Evolutionary conservation across 2,329 filamentous ascomycete genomes (phyloP).

Genomic region (Monosporascus sp.): DNA sequence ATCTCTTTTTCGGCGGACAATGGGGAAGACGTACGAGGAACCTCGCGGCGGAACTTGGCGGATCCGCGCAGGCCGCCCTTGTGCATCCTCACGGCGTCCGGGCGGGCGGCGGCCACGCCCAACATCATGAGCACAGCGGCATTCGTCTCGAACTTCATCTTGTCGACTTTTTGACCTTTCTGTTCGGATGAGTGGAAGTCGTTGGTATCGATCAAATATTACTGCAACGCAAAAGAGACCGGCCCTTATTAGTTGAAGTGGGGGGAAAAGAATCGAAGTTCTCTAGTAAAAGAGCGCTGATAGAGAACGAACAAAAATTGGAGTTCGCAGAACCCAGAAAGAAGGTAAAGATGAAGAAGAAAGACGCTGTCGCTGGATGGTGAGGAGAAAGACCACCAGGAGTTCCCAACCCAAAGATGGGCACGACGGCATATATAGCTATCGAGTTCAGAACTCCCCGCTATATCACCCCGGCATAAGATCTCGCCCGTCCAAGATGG

Average conservation of each 20-base stretch:
- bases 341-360: slow-evolving; percentile 23
- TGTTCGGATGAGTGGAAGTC: slow-evolving; percentile 13
- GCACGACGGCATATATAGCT: slow-evolving; percentile 2
- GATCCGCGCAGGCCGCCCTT: slow-evolving; percentile 7
- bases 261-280: background rate
- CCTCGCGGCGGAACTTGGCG: slow-evolving; percentile 24
- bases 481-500: background rate
- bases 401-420: background rate
- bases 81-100: slow-evolving; percentile 20
- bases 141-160: slow-evolving; percentile 28
- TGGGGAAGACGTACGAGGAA: slow-evolving; percentile 23
- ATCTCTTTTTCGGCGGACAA: background rate
- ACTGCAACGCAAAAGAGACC: slow-evolving; percentile 19
- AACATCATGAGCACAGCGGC: slow-evolving; percentile 23
- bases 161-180: slow-evolving; percentile 12
- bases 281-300: slow-evolving; percentile 16
- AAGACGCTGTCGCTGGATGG: slow-evolving; percentile 22
- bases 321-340: slow-evolving; percentile 30
- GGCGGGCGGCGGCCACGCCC: slow-evolving; percentile 27
- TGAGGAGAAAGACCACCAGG: slow-evolving; percentile 11
- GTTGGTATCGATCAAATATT: slow-evolving; percentile 3
- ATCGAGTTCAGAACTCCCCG: background rate
- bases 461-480: background rate
- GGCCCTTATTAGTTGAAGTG: slow-evolving; percentile 14
- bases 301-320: slow-evolving; percentile 11